Conservation (phyloP, 345 rosid genomes). For the Anacardium occidentale region DNA sequence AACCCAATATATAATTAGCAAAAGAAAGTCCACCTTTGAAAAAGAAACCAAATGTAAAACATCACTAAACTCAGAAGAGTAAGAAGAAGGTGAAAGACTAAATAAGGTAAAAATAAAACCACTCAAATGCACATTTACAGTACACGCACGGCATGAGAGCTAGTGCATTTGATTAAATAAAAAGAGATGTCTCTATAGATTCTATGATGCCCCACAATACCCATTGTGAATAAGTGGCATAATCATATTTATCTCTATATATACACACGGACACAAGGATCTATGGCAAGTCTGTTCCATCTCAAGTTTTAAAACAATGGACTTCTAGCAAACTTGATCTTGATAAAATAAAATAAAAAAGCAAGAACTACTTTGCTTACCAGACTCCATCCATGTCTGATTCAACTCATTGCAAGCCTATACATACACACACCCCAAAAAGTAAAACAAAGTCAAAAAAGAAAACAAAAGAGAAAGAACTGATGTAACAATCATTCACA, state of each 20-base stretch:
- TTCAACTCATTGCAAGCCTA: constrained; percentile 95
- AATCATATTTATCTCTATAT: not conserved
- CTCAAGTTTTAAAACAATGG: not conserved
- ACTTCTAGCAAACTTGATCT: not conserved
- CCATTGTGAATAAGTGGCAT: not conserved
- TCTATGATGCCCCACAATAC: not conserved
- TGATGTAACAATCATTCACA: constrained; percentile 26
- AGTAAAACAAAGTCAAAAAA: constrained; percentile 10
- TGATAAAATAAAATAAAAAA: not conserved
- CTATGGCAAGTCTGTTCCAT: not conserved
- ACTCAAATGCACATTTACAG: not conserved
- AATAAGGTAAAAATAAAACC: not conserved
- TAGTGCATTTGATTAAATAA: constrained; percentile 6
- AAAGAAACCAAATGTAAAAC: not conserved
- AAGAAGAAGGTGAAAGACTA: not conserved
- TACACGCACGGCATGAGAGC: no score
- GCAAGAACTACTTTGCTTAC: constrained; percentile 34
- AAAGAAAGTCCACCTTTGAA: not conserved
- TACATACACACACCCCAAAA: constrained; percentile 2
- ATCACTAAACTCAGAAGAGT: not conserved
- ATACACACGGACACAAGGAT: not conserved
- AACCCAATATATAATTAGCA: not conserved
- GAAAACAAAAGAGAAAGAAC: not conserved
- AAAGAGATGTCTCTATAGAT: not conserved
- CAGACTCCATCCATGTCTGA: constrained; percentile 98